These are phyloP conservation scores for Primulina eburnea DNA, from an alignment of 257 asterid genomes.

Conservation along the genomic window DNA sequence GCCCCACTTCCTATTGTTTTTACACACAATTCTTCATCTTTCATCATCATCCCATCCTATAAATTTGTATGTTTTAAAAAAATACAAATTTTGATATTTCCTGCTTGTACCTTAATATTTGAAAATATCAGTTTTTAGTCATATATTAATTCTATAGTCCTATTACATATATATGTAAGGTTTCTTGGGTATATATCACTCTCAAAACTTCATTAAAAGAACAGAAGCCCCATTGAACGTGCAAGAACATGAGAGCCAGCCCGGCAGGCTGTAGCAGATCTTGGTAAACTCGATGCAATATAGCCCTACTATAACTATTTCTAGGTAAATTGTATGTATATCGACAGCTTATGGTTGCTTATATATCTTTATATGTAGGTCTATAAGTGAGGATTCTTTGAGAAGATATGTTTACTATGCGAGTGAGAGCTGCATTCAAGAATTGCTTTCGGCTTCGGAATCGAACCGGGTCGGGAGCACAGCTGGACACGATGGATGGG, in stretches of 20 bases:
- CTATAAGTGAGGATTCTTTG: constrained; percentile 91
- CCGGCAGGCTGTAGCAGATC: constrained; percentile 68
- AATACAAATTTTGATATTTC: too few species aligned
- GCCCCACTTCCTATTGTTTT: constrained; percentile 53
- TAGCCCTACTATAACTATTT: not conserved
- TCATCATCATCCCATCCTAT: constrained; percentile 7
- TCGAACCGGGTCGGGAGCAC: constrained; percentile 39
- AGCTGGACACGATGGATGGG: constrained; percentile 51
- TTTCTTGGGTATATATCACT: constrained; percentile 5
- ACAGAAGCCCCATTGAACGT: constrained; percentile 12
- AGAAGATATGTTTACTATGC: constrained; percentile 81
- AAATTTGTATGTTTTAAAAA: too few species aligned
- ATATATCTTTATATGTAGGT: constrained; percentile 39
- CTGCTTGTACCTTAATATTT: too few species aligned
- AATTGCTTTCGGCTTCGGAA: constrained; percentile 77
- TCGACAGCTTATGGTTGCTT: not conserved
- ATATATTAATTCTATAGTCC: not conserved
- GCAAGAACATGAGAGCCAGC: constrained; percentile 41
- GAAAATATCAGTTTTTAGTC: too few species aligned
- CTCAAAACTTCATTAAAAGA: constrained; percentile 25
- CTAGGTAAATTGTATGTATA: too few species aligned
- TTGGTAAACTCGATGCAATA: constrained; percentile 38
- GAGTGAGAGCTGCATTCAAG: constrained; percentile 90
- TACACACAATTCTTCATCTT: constrained; percentile 24
- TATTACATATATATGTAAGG: not conserved